phyloP scores from a whole-genome alignment of 495 filamentous ascomycete species.

The Darksidea phi region DNA sequence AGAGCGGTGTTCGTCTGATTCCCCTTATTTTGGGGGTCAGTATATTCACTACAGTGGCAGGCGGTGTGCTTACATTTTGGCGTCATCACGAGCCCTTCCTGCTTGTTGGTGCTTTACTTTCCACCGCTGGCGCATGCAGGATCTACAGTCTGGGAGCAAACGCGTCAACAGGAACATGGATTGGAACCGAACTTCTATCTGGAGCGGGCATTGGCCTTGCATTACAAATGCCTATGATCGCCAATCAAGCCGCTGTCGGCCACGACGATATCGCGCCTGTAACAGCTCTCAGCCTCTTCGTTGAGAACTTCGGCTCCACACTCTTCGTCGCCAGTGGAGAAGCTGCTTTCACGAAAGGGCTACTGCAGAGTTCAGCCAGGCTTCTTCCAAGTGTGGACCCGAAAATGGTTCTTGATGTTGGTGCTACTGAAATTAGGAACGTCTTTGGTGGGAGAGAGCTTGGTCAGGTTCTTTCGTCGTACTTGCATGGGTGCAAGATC shows the following conservation, averaged over 20 bases:
- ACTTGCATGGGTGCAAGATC: conserved; percentile 27
- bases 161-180: conserved; percentile 29
- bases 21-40: conserved; percentile 28
- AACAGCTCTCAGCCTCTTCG: conserved; percentile 37
- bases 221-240: conserved; percentile 35
- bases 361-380: conserved; percentile 19
- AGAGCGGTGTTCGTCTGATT: conserved; percentile 37
- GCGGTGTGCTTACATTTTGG: conserved; percentile 21
- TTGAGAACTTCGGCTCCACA: conserved; percentile 34
- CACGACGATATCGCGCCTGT: conserved; percentile 30
- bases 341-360: conserved; percentile 33
- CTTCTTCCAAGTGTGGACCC: conserved; percentile 50
- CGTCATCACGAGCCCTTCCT: conserved; percentile 34
- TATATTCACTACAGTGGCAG: conserved; percentile 20
- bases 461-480: conserved; percentile 8
- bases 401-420: conserved; percentile 45
- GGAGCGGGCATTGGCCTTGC: conserved; percentile 32
- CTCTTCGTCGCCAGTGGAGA: conserved; percentile 35
- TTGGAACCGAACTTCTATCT: conserved; percentile 34
- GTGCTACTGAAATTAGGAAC: conserved; percentile 53
- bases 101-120: conserved; percentile 23
- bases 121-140: conserved; percentile 21
- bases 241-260: conserved; percentile 27
- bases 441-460: conserved; percentile 42
- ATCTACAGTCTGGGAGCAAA: conserved; percentile 34